These are phyloP conservation scores for Yarrowia sp. DNA, from an alignment of 805 yeast species.

Conservation along the genomic window DNA sequence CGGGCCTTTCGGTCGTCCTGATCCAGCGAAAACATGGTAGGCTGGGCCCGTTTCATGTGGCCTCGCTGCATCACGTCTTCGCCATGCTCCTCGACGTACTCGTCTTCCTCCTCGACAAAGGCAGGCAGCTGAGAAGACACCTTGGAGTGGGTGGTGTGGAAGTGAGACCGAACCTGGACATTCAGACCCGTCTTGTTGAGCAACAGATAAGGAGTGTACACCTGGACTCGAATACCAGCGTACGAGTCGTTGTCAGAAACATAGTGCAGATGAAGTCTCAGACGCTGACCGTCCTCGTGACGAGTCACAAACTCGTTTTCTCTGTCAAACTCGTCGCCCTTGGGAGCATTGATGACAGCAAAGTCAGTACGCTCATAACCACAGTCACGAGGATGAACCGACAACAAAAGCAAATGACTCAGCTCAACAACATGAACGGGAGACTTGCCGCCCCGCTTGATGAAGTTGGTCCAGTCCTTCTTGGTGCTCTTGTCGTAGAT, in stretches of 20 bases:
- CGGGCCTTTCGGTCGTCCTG: slow-evolving; percentile 59
- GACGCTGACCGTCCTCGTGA: slow-evolving; percentile 61
- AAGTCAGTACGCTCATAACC: slow-evolving; percentile 67
- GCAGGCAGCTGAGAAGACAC: slow-evolving; percentile 27
- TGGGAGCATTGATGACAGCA: slow-evolving; percentile 53
- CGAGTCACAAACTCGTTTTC: slow-evolving; percentile 51
- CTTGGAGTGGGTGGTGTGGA: slow-evolving; percentile 50
- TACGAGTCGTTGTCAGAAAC: slow-evolving; percentile 44
- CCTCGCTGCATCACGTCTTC: slow-evolving; percentile 37
- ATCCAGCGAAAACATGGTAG: slow-evolving; percentile 84
- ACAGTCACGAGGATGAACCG: slow-evolving; percentile 52
- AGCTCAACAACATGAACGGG: slow-evolving; percentile 78
- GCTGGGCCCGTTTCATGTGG: slow-evolving; percentile 42
- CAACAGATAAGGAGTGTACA: slow-evolving; percentile 83
- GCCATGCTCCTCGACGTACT: slow-evolving; percentile 27
- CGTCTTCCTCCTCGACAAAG: slow-evolving; percentile 26
- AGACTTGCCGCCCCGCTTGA: slow-evolving; percentile 63
- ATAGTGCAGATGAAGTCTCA: slow-evolving; percentile 65
- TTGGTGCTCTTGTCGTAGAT: slow-evolving; percentile 71
- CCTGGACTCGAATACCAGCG: slow-evolving; percentile 59
- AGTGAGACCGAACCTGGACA: slow-evolving; percentile 52
- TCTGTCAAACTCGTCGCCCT: slow-evolving; percentile 47
- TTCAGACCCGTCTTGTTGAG: slow-evolving; percentile 75
- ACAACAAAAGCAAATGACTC: slow-evolving; percentile 63
- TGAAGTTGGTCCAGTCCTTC: slow-evolving; percentile 60